Evolutionary conservation across 371 early-diverging fungal species (phyloP).

Genomic region (Mucor lusitanicus): DNA sequence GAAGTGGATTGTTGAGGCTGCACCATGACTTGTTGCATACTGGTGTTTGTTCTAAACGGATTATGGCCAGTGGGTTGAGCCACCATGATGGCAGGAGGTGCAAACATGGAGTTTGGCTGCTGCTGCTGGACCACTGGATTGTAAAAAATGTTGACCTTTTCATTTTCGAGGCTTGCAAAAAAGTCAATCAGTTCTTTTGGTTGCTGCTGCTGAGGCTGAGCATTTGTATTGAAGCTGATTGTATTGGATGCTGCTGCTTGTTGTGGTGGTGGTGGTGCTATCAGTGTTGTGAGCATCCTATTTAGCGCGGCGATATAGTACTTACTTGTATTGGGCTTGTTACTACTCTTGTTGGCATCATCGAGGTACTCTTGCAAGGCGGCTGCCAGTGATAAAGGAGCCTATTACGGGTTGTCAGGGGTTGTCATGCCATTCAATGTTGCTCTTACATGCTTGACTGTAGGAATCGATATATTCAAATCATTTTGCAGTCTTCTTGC

Average conservation of each 20-base stretch:
- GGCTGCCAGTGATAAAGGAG: slow-evolving; percentile 65
- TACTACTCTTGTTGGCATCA: slow-evolving; percentile 5
- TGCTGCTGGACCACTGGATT: slow-evolving; percentile 25
- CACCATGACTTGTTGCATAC: not conserved
- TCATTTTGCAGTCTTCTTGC: slow-evolving; percentile 72
- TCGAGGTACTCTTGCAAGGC: slow-evolving; percentile 86
- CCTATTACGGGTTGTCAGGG: not conserved
- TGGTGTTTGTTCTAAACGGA: slow-evolving; percentile 15
- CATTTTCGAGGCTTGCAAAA: slow-evolving; percentile 73
- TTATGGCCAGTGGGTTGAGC: slow-evolving; percentile 17
- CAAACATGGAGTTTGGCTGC: not conserved
- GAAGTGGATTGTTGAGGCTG: slow-evolving; percentile 9
- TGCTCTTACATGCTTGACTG: slow-evolving; percentile 75
- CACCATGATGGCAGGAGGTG: not conserved
- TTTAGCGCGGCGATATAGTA: too few relatives aligned
- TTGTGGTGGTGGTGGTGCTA: not conserved
- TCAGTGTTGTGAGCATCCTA: not conserved
- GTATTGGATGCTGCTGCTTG: slow-evolving; percentile 6
- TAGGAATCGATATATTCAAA: slow-evolving; percentile 79
- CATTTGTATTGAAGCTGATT: not conserved
- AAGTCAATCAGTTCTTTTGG: slow-evolving; percentile 70
- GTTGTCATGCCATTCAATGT: not conserved
- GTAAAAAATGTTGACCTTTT: slow-evolving; percentile 48
- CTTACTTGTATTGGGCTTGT: slow-evolving; percentile 9
- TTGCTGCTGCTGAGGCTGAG: slow-evolving; percentile 26